Evolutionary conservation across 805 yeast species (phyloP), one percentile per base, ranked within the genome.

Genomic region (Grigorovia humatica): DNA sequence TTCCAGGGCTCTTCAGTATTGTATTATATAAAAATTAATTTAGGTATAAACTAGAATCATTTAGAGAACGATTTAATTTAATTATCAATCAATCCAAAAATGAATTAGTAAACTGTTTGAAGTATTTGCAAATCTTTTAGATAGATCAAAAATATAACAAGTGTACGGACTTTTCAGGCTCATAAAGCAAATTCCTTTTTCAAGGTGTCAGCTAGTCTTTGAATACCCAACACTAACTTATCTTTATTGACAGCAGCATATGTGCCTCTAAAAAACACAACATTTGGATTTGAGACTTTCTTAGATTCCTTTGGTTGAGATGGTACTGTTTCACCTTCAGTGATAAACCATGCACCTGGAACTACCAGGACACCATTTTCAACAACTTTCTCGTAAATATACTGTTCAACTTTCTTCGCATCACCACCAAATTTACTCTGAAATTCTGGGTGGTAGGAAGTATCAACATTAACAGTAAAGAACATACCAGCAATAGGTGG

Each of bases 401-500:
- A 79, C 40, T 62, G 67, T 68, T 86, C 91, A 52, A 85, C 83
- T 66, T 80, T 77, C 45, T 73, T 56, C 48, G 86, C 83, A 65
- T 85, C 88, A 43, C 66, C 68, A 18, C 69, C 76, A 55, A 65
- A 80, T 59, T 80, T 82, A 20, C 81, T 73, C 9, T 64, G 71
- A 59, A 80, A 86, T 61, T 81, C 78, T 38, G 96, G 96, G 66
- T 89, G 96, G 66, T 81, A 78, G 19, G 88, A 66, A 43, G 89
- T 86, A 65, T 88, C 95, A 49, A 89, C 71, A 27, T 71, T 70
- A 52, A 85, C 76, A 53, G 89, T 83, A 71, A 86, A 83, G 69
- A 87, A 86, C 95, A 86, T 86, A 66, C 95, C 95, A 2, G 95
- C 95, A 45, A 78, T 80, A 41, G 95, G 95, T 44, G 84, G 79